A percentile compares a stretch with the other conserved stretches of the same genome.
Conservation (phyloP, 495 filamentous ascomycete genomes). For the Barbatosphaeria neglecta region DNA sequence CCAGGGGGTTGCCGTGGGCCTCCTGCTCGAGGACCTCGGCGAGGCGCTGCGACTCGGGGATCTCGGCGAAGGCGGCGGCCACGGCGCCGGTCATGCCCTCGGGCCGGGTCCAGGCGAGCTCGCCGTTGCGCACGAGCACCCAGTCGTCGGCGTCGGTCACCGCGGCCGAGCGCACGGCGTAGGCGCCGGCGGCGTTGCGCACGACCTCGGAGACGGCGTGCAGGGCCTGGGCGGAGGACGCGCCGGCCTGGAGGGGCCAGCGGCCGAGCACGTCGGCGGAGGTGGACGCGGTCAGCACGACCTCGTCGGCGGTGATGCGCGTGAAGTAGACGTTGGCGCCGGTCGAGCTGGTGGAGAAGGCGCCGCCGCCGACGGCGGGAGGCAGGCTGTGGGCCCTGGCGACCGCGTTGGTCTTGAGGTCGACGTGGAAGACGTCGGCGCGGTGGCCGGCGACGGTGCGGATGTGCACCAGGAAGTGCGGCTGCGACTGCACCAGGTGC, state of each 20-base stretch:
- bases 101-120: slow-evolving; percentile 62
- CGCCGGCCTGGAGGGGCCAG: slow-evolving; percentile 44
- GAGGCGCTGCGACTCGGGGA: slow-evolving; percentile 57
- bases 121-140: slow-evolving; percentile 73
- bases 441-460: slow-evolving; percentile 58
- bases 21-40: slow-evolving; percentile 75
- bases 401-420: slow-evolving; percentile 52
- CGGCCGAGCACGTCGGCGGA: slow-evolving; percentile 65
- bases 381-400: slow-evolving; percentile 68
- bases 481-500: slow-evolving; percentile 50
- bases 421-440: slow-evolving; percentile 77
- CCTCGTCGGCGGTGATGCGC: slow-evolving; percentile 58
- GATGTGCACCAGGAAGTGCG: slow-evolving; percentile 80
- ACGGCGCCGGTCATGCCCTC: slow-evolving; percentile 69
- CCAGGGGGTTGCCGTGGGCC: slow-evolving; percentile 63
- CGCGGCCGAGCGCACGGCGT: slow-evolving; percentile 66
- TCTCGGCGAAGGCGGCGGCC: slow-evolving; percentile 69
- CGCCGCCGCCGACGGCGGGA: slow-evolving; percentile 51
- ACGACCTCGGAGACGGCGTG: slow-evolving; percentile 79
- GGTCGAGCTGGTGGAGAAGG: slow-evolving; percentile 65
- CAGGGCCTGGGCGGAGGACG: slow-evolving; percentile 30
- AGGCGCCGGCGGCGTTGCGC: slow-evolving; percentile 44
- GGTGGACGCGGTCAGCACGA: slow-evolving; percentile 59
- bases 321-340: slow-evolving; percentile 83
- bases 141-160: slow-evolving; percentile 63